Conservation (phyloP, 2,329 filamentous ascomycete genomes). For the Calonectria henricotiae region DNA sequence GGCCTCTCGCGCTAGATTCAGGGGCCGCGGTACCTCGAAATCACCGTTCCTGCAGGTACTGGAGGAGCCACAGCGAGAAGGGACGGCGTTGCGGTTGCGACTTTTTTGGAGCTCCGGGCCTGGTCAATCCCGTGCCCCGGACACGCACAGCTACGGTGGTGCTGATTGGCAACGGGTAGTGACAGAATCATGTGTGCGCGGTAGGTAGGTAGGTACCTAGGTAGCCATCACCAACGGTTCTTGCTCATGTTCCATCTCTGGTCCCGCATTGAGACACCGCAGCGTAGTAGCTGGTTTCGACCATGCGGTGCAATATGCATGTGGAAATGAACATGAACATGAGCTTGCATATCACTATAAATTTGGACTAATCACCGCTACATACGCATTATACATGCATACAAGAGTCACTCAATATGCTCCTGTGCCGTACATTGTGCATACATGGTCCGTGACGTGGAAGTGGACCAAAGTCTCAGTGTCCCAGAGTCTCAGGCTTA, state of each 20-base stretch:
- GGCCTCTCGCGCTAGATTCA: conserved; percentile 41
- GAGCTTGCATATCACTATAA: conserved; percentile 23
- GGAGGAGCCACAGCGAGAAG: conserved; percentile 29
- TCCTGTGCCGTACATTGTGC: conserved; percentile 23
- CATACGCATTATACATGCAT: conserved; percentile 21
- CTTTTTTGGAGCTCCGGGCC: conserved; percentile 4
- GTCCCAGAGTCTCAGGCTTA: conserved; percentile 27
- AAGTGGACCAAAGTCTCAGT: conserved; percentile 29
- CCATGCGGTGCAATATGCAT: conserved; percentile 12
- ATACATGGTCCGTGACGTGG: conserved; percentile 17
- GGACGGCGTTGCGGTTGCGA: conserved; percentile 13
- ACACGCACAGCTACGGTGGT: background rate
- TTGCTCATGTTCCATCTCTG: background rate
- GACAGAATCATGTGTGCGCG: conserved; percentile 5
- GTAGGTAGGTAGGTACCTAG: background rate
- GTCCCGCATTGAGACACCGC: conserved; percentile 16
- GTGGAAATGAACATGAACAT: conserved; percentile 26
- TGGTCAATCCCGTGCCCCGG: conserved; percentile 5
- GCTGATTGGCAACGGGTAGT: background rate
- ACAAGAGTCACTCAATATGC: conserved; percentile 27
- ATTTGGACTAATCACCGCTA: conserved; percentile 18
- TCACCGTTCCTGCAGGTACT: conserved; percentile 56
- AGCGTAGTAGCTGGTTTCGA: conserved; percentile 23
- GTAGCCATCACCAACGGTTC: background rate
- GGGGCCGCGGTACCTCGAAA: conserved; percentile 46